Evolutionary conservation across 2,329 filamentous ascomycete genomes (phyloP).

Genomic region (Colletotrichum tropicicola): DNA sequence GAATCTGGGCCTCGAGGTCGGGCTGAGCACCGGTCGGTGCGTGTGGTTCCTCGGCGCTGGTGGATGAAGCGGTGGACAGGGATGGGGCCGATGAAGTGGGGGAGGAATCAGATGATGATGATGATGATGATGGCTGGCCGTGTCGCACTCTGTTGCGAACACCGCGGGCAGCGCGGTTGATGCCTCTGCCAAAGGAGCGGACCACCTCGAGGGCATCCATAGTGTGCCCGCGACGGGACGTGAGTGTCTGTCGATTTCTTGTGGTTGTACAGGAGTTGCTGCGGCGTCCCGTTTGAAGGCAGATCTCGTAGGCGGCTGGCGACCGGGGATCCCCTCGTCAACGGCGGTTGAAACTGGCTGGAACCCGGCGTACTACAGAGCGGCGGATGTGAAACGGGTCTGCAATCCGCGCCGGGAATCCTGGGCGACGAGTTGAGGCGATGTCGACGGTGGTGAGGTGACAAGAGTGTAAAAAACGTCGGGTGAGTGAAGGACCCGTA

Average conservation of each 20-base stretch:
- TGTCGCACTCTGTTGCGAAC: constrained; percentile 20
- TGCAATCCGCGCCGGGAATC: constrained; percentile 17
- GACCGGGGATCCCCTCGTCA: constrained; percentile 29
- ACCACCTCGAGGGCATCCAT: constrained; percentile 26
- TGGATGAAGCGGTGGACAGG: constrained; percentile 20
- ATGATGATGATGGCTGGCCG: background rate
- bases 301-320: background rate
- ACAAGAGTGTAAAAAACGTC: constrained; percentile 11
- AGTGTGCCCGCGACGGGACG: constrained; percentile 9
- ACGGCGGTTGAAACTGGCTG: constrained; percentile 24
- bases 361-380: constrained; percentile 30
- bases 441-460: background rate
- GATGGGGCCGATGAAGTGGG: constrained; percentile 22
- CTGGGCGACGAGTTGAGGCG: constrained; percentile 1
- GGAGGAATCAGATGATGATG: constrained; percentile 3
- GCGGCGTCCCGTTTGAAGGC: background rate
- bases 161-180: constrained; percentile 24
- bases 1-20: constrained; percentile 27
- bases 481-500: background rate
- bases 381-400: constrained; percentile 25
- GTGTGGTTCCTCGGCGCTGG: constrained; percentile 21
- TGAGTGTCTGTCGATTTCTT: background rate
- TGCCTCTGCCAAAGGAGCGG: constrained; percentile 24
- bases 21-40: constrained; percentile 3
- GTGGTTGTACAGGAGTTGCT: constrained; percentile 4